Conservation (phyloP, 2,329 filamentous ascomycete species). For the Trichoderma atrobrunneum region DNA sequence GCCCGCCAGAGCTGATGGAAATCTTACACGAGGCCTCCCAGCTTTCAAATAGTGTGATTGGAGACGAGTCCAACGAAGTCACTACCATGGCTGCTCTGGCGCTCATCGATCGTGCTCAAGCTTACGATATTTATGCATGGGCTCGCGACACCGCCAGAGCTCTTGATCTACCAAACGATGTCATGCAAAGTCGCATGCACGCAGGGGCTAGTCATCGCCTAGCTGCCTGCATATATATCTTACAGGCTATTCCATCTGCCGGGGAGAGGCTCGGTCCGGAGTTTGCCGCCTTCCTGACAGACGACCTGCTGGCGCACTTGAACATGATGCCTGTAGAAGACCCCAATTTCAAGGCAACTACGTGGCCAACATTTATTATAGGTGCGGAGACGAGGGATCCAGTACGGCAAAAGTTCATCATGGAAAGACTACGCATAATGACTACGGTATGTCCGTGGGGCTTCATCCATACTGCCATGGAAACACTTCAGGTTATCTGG, state of each 20-base stretch:
- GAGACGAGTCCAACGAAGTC: slow-evolving; percentile 30
- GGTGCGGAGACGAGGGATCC: slow-evolving; percentile 49
- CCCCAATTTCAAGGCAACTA: slow-evolving; percentile 53
- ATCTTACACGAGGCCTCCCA: slow-evolving; percentile 44
- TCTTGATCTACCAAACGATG: slow-evolving; percentile 34
- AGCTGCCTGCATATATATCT: slow-evolving; percentile 46
- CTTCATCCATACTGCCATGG: slow-evolving; percentile 46
- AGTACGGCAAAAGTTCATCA: slow-evolving; percentile 46
- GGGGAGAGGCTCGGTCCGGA: slow-evolving; percentile 26
- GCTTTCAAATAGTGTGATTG: slow-evolving; percentile 34
- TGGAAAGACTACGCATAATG: slow-evolving; percentile 42
- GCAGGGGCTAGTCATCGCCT: slow-evolving; percentile 44
- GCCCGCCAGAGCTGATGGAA: slow-evolving; percentile 43
- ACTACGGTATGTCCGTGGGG: slow-evolving; percentile 47
- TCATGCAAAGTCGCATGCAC: slow-evolving; percentile 37
- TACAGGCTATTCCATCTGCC: slow-evolving; percentile 38
- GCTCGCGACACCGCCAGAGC: slow-evolving; percentile 37
- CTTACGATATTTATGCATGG: slow-evolving; percentile 43
- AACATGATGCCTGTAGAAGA: slow-evolving; percentile 48
- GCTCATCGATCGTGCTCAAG: slow-evolving; percentile 38
- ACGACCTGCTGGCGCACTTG: slow-evolving; percentile 47
- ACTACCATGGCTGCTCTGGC: slow-evolving; percentile 32
- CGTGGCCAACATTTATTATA: slow-evolving; percentile 56
- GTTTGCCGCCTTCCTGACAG: slow-evolving; percentile 35
- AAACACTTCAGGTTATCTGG: slow-evolving; percentile 46